phyloP scores from a whole-genome alignment of 208 protist species.

The Acanthamoeba healyi region DNA sequence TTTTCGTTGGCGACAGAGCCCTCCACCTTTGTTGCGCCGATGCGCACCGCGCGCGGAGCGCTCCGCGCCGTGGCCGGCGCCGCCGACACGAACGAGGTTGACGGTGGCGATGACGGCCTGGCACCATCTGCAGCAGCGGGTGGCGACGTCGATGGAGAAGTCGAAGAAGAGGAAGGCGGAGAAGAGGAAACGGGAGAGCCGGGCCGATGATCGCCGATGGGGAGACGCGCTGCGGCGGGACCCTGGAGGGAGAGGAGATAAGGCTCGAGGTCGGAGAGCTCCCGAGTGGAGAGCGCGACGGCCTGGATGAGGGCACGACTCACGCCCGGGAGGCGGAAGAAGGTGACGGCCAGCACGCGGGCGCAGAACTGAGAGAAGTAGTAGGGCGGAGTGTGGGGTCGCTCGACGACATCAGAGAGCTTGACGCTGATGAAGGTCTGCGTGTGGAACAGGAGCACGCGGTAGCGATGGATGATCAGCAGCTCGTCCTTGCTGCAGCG shows the following conservation, averaged over 20 bases:
- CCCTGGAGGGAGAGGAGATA: background rate
- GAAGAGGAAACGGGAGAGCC: background rate
- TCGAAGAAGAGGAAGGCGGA: background rate
- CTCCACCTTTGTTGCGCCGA: background rate
- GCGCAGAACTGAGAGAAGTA: conserved; percentile 71
- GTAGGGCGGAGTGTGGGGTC: conserved; percentile 6
- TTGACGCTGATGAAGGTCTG: conserved; percentile 55
- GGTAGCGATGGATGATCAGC: conserved; percentile 53
- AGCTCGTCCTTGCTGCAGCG: conserved; percentile 62
- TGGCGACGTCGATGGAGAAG: background rate
- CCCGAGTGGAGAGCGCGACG: conserved; percentile 27
- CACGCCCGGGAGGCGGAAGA: conserved; percentile 72
- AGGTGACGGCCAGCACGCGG: conserved; percentile 67
- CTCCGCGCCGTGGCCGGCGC: background rate
- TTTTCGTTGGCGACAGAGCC: background rate
- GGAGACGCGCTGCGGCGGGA: background rate
- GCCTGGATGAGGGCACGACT: conserved; percentile 64
- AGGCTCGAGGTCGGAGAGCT: conserved; percentile 20
- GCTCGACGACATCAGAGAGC: conserved; percentile 49
- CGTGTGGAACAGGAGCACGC: conserved; percentile 75
- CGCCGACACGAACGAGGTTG: background rate
- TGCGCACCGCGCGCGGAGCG: background rate
- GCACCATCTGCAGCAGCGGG: background rate
- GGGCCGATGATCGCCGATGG: conserved; percentile 38
- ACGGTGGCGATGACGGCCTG: background rate